These are phyloP conservation scores for Microbotryomycetes sp. DNA, from an alignment of 1,284 basidiomycete species.

Conservation along the genomic window DNA sequence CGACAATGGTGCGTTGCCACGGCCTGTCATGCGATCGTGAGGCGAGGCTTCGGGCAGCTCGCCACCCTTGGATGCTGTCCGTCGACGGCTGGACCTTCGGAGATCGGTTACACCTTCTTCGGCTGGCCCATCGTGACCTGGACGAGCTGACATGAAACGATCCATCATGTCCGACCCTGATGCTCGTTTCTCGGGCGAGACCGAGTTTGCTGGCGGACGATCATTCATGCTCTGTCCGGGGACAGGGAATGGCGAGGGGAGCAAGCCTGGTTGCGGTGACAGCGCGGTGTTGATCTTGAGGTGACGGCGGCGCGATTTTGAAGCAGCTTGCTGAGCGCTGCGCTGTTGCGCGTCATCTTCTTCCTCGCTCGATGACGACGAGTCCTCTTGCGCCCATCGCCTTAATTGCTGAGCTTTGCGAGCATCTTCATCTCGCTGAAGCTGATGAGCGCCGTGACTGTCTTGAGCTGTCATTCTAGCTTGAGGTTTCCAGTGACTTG, in stretches of 20 bases:
- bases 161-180: constrained; percentile 20
- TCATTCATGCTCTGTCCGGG: too few species aligned
- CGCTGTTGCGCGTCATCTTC: neutral
- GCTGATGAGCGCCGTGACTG: neutral
- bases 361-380: neutral
- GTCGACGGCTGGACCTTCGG: too few species aligned
- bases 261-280: neutral
- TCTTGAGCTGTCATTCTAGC: too few species aligned
- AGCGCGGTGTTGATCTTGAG: neutral
- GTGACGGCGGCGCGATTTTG: too few species aligned
- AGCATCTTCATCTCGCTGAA: neutral
- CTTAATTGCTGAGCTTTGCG: neutral
- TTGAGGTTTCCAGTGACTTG: too few species aligned
- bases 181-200: neutral
- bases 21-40: neutral
- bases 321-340: too few species aligned
- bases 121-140: too few species aligned
- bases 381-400: neutral
- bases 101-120: too few species aligned
- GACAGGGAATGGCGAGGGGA: neutral
- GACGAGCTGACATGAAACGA: constrained; percentile 25
- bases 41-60: neutral
- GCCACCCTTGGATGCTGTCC: neutral
- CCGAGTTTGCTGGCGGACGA: too few species aligned
- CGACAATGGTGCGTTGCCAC: constrained; percentile 10